Base-by-base conservation (phyloP, 768 basidiomycete species). In the Mycena leptocephala region DNA sequence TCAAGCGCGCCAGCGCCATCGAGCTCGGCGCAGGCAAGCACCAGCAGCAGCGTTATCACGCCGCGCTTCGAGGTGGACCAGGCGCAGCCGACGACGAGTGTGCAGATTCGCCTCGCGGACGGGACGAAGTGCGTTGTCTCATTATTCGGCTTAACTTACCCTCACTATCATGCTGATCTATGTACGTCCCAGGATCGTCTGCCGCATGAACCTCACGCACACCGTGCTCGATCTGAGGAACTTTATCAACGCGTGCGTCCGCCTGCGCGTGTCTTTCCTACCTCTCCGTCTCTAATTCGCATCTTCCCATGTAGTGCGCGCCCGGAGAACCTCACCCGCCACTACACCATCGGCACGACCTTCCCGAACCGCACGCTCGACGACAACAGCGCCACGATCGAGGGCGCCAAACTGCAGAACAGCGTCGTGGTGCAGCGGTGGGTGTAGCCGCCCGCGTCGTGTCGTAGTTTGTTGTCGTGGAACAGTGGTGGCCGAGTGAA, bases 51-150 rank as follows among this genome's bases (percentile, higher is more conserved):
- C 32, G 56, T 39, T 35, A 75, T 87, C 24, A 83, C 72, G 48
- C 85, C 90, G 22, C 81, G 84, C 59, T 95, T 95, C 79, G 89
- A 91, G 83, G 93, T 96, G 7, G 94, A 95, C 78, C 86, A 87
- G 81, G 88, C 83, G 28, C 86, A 87, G 81, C 94, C 95, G 24
- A 92, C 90, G 75, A 95, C 95, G 62, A 93, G 89, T 79, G 85
- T 95, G n/a, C 95, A 95, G 85, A 86, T 95, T 68, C 86, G 94
- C 61, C 79, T 96, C 51, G 93, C 92, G 13, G 94, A 95, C 77
- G 95, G 95, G n/a, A 92, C 93, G 26, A 87, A 92, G 91, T 91
- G 58, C 8, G 82, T 78, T 8, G 28, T 74, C 20, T 32, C 11
- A 2, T 56, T n/a, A n/a, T n/a, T n/a, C n/a, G n/a, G n/a, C n/a